phyloP scores from a whole-genome alignment of 176 grass and related monocot species.

The Juncus inflexus region DNA sequence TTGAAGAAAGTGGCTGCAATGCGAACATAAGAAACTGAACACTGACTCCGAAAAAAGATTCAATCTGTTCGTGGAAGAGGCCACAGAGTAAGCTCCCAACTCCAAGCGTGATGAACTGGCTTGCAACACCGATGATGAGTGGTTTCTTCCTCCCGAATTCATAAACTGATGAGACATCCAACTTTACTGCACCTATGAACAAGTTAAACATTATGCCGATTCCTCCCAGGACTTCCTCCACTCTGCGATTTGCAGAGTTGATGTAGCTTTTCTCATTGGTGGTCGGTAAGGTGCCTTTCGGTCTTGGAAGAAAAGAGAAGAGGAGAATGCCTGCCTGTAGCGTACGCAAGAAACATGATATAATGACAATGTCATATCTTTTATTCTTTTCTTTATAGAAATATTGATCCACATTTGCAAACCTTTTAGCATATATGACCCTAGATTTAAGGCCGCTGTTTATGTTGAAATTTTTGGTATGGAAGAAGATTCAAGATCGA shows the following conservation, averaged over 20 bases:
- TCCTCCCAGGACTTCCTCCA: background rate
- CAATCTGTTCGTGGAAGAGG: background rate
- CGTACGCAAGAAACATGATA: background rate
- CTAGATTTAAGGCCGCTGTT: background rate
- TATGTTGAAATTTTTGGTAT: background rate
- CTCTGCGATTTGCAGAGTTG: conserved; percentile 2
- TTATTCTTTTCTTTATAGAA: no score
- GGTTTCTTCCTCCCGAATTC: background rate
- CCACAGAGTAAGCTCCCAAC: background rate
- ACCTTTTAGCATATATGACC: no score
- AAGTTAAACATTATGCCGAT: conserved; percentile 7
- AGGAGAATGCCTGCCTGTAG: conserved; percentile 5
- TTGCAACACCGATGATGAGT: background rate
- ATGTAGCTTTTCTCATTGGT: background rate
- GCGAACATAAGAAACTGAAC: background rate
- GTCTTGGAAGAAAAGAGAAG: background rate
- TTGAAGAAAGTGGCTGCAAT: background rate
- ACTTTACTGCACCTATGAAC: conserved; percentile 7
- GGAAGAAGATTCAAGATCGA: background rate
- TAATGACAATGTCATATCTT: no score
- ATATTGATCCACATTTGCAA: no score
- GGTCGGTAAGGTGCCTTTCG: background rate
- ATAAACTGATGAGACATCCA: background rate
- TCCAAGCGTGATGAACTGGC: background rate
- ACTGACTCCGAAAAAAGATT: background rate